phyloP scores from a whole-genome alignment of 805 yeast species.

The Kodamaea sagamina region DNA sequence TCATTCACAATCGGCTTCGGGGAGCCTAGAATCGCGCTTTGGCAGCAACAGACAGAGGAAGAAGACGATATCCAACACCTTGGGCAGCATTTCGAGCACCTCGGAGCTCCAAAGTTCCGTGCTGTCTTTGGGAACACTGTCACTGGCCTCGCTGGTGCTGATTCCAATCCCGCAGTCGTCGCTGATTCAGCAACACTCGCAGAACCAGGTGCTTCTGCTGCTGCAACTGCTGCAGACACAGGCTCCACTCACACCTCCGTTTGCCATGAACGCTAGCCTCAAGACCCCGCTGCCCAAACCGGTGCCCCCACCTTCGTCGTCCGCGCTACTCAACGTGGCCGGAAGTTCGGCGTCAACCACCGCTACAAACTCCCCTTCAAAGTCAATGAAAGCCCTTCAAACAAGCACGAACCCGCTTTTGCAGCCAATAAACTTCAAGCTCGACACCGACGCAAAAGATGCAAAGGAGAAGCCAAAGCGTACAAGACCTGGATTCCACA shows the following conservation, averaged over 20 bases:
- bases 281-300: conserved; percentile 42
- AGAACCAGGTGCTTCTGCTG: conserved; percentile 6
- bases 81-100: conserved; percentile 17
- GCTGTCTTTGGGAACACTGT: conserved; percentile 16
- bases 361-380: conserved; percentile 38
- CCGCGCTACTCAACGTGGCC: not conserved
- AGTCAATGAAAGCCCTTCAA: conserved; percentile 53
- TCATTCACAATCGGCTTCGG: conserved; percentile 48
- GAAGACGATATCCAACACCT: conserved; percentile 42
- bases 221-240: conserved; percentile 5
- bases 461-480: conserved; percentile 32
- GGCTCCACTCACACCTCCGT: conserved; percentile 44
- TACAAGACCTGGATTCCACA: conserved; percentile 56
- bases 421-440: conserved; percentile 56
- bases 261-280: conserved; percentile 31
- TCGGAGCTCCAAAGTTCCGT: conserved; percentile 1
- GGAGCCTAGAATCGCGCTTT: conserved; percentile 34
- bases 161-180: conserved; percentile 19
- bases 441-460: conserved; percentile 7
- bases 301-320: conserved; percentile 21
- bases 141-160: conserved; percentile 3
- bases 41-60: conserved; percentile 26
- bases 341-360: not conserved
- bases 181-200: conserved; percentile 22
- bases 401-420: conserved; percentile 47